Conservation (phyloP, 495 filamentous ascomycete genomes). For the Cenococcum geophilum region DNA sequence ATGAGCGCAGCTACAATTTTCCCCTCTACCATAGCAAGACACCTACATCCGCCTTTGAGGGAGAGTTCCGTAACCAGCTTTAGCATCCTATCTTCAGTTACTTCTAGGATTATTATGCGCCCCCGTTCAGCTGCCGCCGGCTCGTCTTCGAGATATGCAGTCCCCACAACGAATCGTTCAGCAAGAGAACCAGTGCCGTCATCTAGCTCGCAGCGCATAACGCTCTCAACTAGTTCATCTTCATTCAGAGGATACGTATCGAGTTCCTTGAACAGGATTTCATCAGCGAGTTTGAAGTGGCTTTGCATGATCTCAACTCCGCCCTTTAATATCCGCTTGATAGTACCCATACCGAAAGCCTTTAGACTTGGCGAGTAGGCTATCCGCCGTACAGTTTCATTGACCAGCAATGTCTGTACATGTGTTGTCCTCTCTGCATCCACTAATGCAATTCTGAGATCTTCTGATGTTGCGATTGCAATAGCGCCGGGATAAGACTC, state of each 20-base stretch:
- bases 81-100: slow-evolving; percentile 65
- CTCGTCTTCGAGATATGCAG: slow-evolving; percentile 64
- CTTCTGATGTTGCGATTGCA: slow-evolving; percentile 66
- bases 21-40: slow-evolving; percentile 64
- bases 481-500: slow-evolving; percentile 76
- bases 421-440: slow-evolving; percentile 84
- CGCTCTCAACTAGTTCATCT: slow-evolving; percentile 77
- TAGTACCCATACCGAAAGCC: slow-evolving; percentile 80
- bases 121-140: slow-evolving; percentile 53
- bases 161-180: slow-evolving; percentile 86
- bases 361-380: slow-evolving; percentile 75
- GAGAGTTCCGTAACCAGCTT: slow-evolving; percentile 57
- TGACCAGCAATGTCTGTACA: slow-evolving; percentile 67
- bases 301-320: slow-evolving; percentile 55
- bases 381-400: slow-evolving; percentile 79
- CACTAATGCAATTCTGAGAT: slow-evolving; percentile 74
- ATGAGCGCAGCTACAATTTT: slow-evolving; percentile 79
- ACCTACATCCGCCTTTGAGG: slow-evolving; percentile 71
- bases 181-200: slow-evolving; percentile 53
- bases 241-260: slow-evolving; percentile 43
- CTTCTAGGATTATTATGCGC: slow-evolving; percentile 76
- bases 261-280: slow-evolving; percentile 39
- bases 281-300: slow-evolving; percentile 52
- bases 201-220: slow-evolving; percentile 69
- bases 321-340: slow-evolving; percentile 55